Evolutionary conservation across 2,329 filamentous ascomycete genomes (phyloP).

Genomic region (Penicillium janthinellum): DNA sequence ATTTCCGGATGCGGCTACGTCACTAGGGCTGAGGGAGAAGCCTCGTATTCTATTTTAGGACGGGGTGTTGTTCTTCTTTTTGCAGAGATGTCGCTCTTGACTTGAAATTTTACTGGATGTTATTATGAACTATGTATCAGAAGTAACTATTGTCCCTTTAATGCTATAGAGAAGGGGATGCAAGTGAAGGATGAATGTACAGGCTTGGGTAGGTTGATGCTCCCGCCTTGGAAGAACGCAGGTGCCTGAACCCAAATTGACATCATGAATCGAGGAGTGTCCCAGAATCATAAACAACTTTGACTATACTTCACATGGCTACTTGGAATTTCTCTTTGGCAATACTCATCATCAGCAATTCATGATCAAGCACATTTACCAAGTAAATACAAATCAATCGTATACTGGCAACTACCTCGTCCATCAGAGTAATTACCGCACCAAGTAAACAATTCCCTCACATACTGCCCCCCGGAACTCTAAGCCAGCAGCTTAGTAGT

Average conservation of each 20-base stretch:
- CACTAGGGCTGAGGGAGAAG: background rate
- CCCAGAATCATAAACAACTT: background rate
- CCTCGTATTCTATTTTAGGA: background rate
- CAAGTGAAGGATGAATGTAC: background rate
- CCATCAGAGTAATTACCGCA: background rate
- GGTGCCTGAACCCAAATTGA: background rate
- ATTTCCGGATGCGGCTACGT: background rate
- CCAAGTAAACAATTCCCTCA: background rate
- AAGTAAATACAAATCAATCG: background rate
- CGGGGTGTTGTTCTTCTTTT: background rate
- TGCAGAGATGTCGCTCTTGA: background rate
- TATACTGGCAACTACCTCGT: background rate
- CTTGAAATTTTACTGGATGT: too few species aligned
- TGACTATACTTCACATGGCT: background rate
- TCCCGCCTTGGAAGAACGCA: background rate
- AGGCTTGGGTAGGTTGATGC: too few species aligned
- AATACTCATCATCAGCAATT: background rate
- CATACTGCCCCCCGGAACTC: background rate
- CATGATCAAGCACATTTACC: background rate
- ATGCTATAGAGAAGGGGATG: background rate
- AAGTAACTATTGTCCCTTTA: too few species aligned
- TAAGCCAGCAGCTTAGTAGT: background rate
- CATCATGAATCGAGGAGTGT: background rate
- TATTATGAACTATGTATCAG: background rate
- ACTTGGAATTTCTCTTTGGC: background rate